Base-by-base conservation (phyloP, 2,329 filamentous ascomycete species). In the Stachybotrys echinatus region DNA sequence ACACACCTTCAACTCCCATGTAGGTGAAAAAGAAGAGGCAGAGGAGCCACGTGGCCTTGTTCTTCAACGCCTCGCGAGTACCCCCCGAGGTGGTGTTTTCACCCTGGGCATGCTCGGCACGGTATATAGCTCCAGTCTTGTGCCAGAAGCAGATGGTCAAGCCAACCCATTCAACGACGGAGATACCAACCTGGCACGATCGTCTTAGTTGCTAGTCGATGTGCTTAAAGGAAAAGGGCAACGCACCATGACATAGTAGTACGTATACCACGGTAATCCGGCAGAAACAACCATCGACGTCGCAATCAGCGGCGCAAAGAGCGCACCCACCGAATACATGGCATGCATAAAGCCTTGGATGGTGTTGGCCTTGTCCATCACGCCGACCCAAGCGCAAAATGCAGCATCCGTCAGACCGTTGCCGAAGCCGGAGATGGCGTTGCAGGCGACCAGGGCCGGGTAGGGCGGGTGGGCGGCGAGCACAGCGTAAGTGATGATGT, bases 21-120 rank as follows among this genome's bases (percentile, higher is more conserved):
- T 91, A 92, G 4, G 80, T 76, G 23, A 90, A 79, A 44, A 91
- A 75, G 63, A 91, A 92, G 0, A 85, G 55, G 0, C 86, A 74
- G 48, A 79, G 79, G 2, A 87, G 71, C 84, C 85, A 88, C 0
- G 85, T 87, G 0, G 85, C 75, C 53, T 70, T 72, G 5, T 68
- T 67, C 42, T 67, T 66, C 12, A 81, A 66, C 0, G 70, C 69
- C 10, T 66, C 62, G 22, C 65, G 60, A 0, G 69, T 72, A 0
- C 69, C 68, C 1, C 62, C 64, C 1, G 66, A 63, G 0, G 53
- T 51, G 1, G 56, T 50, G 4, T 60, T 60, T 10, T 50, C 50
- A 1, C 61, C 62, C 20, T 58, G 56, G 1, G 54, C 56, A 39
- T 71, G 67, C 46, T 71, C 61, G 0, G 59, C 70, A 23, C 75